A percentile compares a stretch with the other conserved stretches of the same genome.
Conservation (phyloP, 495 filamentous ascomycete species). For the Daldinia concentrica region DNA sequence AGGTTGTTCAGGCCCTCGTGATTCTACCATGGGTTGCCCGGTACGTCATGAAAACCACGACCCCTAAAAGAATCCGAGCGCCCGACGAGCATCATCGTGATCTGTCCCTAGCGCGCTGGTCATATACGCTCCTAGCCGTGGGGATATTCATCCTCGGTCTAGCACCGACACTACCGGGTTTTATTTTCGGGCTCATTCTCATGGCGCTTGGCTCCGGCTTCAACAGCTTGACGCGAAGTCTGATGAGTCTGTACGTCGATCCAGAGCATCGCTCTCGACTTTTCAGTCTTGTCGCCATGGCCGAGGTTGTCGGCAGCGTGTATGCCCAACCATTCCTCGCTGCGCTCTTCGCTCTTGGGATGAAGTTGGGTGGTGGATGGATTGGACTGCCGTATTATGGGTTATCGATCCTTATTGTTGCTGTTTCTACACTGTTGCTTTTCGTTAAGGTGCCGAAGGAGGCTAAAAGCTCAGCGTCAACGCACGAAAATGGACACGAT, state of each 20-base stretch:
- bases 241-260: constrained; percentile 64
- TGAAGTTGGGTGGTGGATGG: constrained; percentile 45
- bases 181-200: constrained; percentile 46
- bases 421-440: constrained; percentile 26
- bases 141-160: constrained; percentile 53
- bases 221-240: constrained; percentile 51
- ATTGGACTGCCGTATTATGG: constrained; percentile 48
- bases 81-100: constrained; percentile 54
- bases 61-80: constrained; percentile 29
- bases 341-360: constrained; percentile 43
- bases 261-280: constrained; percentile 64
- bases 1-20: constrained; percentile 30
- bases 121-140: constrained; percentile 56
- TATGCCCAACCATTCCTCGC: constrained; percentile 58
- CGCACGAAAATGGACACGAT: constrained; percentile 1
- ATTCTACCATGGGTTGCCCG: constrained; percentile 42
- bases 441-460: constrained; percentile 42
- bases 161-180: constrained; percentile 37
- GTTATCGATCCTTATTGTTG: constrained; percentile 34
- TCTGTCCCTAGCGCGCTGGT: constrained; percentile 61
- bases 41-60: constrained; percentile 26
- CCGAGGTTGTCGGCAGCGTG: constrained; percentile 64
- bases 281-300: constrained; percentile 65
- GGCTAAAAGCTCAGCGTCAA: not conserved
- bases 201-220: constrained; percentile 48